These are phyloP conservation scores for Tarenaya hassleriana DNA, from an alignment of 345 rosid genomes.

Conservation along the genomic window DNA sequence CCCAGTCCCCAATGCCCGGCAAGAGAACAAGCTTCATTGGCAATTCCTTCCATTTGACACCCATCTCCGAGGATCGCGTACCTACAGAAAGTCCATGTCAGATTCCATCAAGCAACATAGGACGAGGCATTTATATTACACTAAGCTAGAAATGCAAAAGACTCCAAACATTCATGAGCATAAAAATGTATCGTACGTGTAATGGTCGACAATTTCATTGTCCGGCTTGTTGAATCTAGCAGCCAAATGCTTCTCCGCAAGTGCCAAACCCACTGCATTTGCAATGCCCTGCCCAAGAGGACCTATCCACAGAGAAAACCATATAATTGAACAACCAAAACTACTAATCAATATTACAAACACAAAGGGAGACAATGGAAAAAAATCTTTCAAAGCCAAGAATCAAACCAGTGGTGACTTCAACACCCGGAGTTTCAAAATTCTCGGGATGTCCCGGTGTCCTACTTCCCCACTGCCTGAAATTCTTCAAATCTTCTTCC, in stretches of 20 bases:
- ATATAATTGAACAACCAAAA: conserved; percentile 9
- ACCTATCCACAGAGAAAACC: conserved; percentile 38
- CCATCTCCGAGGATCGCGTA: conserved; percentile 88
- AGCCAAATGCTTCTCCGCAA: conserved; percentile 89
- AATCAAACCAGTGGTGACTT: conserved; percentile 89
- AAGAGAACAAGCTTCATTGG: conserved; percentile 88
- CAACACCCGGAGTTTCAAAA: conserved; percentile 97
- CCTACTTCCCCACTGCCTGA: conserved; percentile 92
- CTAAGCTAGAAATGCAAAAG: not conserved
- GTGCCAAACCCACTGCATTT: conserved; percentile 93
- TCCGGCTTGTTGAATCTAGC: conserved; percentile 87
- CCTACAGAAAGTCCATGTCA: conserved; percentile 39
- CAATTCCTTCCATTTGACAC: conserved; percentile 96
- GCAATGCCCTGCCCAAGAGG: conserved; percentile 94
- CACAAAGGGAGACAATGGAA: not conserved
- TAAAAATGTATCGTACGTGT: conserved; percentile 46
- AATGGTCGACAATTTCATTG: conserved; percentile 72
- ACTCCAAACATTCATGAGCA: not conserved
- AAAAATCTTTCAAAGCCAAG: conserved; percentile 2
- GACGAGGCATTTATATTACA: too few species aligned
- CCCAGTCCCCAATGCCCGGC: conserved; percentile 99
- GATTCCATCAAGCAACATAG: too few species aligned
- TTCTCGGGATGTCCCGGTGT: conserved; percentile 99
- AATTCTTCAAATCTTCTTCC: conserved; percentile 90
- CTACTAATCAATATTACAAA: not conserved